These are phyloP conservation scores for Colletotrichum sp. DNA, from an alignment of 2,329 filamentous ascomycete species.

Conservation along the genomic window DNA sequence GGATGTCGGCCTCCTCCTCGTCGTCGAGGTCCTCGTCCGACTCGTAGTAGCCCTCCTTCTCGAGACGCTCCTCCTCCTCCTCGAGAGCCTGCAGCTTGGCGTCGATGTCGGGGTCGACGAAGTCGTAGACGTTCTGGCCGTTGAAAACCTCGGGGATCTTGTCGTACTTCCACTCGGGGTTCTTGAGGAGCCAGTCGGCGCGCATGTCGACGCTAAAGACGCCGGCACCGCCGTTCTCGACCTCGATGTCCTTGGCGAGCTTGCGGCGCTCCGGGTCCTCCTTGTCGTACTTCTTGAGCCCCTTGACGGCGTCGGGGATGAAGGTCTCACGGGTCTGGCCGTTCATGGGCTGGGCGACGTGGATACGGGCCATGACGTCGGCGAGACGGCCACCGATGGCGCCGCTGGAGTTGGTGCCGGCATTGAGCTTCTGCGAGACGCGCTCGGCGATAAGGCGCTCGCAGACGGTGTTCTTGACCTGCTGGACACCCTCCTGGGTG, in stretches of 20 bases:
- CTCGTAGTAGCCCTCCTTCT: constrained; percentile 93
- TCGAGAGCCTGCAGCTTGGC: constrained; percentile 89
- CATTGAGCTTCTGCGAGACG: constrained; percentile 95
- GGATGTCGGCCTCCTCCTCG: constrained; percentile 84
- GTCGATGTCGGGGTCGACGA: constrained; percentile 95
- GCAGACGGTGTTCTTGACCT: constrained; percentile 93
- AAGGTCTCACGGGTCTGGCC: constrained; percentile 80
- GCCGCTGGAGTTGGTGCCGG: constrained; percentile 79
- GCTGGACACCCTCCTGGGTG: constrained; percentile 90
- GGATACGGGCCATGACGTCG: constrained; percentile 91
- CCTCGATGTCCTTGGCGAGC: constrained; percentile 86
- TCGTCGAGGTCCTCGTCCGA: constrained; percentile 84
- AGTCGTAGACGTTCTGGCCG: constrained; percentile 97
- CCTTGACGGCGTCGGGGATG: constrained; percentile 85
- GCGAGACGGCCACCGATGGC: constrained; percentile 81
- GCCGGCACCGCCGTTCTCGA: constrained; percentile 91
- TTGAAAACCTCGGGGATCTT: constrained; percentile 93
- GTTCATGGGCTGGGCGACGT: constrained; percentile 92
- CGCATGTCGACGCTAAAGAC: constrained; percentile 95
- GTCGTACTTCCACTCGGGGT: constrained; percentile 95
- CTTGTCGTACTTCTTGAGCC: constrained; percentile 88
- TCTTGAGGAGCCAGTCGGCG: constrained; percentile 84
- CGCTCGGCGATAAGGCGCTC: constrained; percentile 91
- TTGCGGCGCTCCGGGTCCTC: constrained; percentile 81
- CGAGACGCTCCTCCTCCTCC: constrained; percentile 91